These are phyloP conservation scores for Mangifera indica DNA, from an alignment of 345 rosid species.

Conservation along the genomic window DNA sequence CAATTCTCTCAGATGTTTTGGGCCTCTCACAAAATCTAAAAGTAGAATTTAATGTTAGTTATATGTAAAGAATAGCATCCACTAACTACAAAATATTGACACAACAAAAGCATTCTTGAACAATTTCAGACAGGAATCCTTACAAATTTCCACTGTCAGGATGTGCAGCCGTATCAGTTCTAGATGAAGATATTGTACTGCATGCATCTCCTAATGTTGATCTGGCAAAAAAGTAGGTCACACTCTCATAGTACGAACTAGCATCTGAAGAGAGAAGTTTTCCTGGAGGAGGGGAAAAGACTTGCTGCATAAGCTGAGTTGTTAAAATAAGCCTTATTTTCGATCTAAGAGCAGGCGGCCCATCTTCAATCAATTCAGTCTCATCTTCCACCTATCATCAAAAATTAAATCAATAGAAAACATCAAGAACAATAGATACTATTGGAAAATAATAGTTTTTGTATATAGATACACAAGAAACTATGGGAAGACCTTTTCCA, in stretches of 20 bases:
- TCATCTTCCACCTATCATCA: constrained; percentile 61
- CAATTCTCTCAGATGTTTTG: constrained; percentile 37
- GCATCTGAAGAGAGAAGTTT: constrained; percentile 52
- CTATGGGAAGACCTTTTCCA: constrained; percentile 65
- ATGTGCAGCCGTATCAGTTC: constrained; percentile 31
- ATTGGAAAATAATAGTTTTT: not conserved
- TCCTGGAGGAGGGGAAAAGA: constrained; percentile 53
- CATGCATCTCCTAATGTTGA: constrained; percentile 76
- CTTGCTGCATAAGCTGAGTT: constrained; percentile 76
- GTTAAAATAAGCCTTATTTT: constrained; percentile 79
- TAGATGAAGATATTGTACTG: constrained; percentile 33
- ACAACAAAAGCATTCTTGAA: constrained; percentile 4
- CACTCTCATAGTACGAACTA: constrained; percentile 47
- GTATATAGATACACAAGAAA: not conserved
- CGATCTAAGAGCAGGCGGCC: constrained; percentile 41
- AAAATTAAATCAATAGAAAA: constrained; percentile 18
- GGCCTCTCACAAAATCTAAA: constrained; percentile 47
- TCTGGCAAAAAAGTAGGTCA: constrained; percentile 50
- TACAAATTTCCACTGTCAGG: constrained; percentile 47
- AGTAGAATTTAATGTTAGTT: constrained; percentile 6
- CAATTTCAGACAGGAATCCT: constrained; percentile 29
- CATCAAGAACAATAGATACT: constrained; percentile 15
- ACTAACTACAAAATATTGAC: constrained; percentile 6
- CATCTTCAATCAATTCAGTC: constrained; percentile 49
- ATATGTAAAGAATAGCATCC: not conserved